A percentile compares a stretch with the other conserved stretches of the same genome.
Evolutionary conservation across 805 yeast genomes (phyloP).

Genomic region (Scheffersomyces ergatensis): DNA sequence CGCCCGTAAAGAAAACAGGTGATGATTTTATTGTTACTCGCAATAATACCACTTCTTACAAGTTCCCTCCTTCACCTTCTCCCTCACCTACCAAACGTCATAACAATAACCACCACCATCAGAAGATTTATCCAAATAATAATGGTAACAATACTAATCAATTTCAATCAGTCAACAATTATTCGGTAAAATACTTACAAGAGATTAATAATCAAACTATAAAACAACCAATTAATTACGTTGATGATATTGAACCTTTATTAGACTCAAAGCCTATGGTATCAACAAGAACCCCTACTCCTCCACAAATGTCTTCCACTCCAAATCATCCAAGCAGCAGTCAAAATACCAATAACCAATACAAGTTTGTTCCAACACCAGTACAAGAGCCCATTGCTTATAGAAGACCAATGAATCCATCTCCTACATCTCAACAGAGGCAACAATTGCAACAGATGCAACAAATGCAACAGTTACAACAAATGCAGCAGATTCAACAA

Average conservation of each 20-base stretch:
- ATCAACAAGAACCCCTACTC: background rate
- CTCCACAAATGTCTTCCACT: conserved; percentile 1
- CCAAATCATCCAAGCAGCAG: background rate
- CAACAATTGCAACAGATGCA: conserved; percentile 5
- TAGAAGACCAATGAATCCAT: conserved; percentile 1
- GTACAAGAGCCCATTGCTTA: conserved; percentile 31
- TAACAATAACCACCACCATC: background rate
- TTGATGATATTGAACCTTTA: conserved; percentile 36
- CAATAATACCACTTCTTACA: conserved; percentile 47
- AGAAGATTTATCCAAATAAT: too few species aligned
- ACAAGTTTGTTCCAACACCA: conserved; percentile 39
- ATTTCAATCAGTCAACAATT: conserved; percentile 19
- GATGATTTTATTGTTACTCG: conserved; percentile 49
- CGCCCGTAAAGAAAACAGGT: conserved; percentile 25
- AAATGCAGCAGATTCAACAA: conserved; percentile 5
- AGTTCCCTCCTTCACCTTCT: conserved; percentile 51
- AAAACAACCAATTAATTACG: conserved; percentile 13
- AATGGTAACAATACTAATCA: conserved; percentile 3
- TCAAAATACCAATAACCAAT: background rate
- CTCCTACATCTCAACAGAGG: conserved; percentile 3
- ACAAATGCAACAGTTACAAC: conserved; percentile 10
- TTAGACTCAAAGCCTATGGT: conserved; percentile 11
- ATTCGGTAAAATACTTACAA: conserved; percentile 44
- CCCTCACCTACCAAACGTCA: conserved; percentile 8
- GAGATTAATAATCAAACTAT: conserved; percentile 14